Percentiles rank a stretch among this genome's conserved stretches.
Conservation (phyloP, 2,329 filamentous ascomycete species). For the Scorias spongiosa region DNA sequence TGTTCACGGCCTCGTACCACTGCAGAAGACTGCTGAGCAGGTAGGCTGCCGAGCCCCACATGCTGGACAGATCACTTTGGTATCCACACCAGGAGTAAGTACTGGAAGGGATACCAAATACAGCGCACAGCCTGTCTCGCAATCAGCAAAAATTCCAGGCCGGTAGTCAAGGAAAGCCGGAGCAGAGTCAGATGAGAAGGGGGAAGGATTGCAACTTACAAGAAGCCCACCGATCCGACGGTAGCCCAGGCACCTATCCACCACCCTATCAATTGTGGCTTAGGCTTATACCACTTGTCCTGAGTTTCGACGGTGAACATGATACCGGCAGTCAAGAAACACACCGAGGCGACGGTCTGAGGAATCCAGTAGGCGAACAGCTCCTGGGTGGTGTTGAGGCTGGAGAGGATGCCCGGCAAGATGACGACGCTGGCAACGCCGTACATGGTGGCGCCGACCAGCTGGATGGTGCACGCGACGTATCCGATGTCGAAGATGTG, state of each 20-base stretch:
- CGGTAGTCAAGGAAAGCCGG: slow-evolving; percentile 1
- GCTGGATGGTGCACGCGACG: slow-evolving; percentile 14
- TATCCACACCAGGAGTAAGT: slow-evolving; percentile 7
- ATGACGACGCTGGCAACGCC: slow-evolving; percentile 11
- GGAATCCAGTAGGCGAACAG: slow-evolving; percentile 14
- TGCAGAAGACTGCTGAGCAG: slow-evolving; percentile 13
- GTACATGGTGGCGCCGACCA: slow-evolving; percentile 16
- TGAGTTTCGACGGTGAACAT: slow-evolving; percentile 18
- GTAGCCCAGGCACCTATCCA: slow-evolving; percentile 17
- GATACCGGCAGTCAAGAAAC: slow-evolving; percentile 15
- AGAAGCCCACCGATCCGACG: slow-evolving; percentile 15
- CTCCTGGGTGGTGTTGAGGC: slow-evolving; percentile 10
- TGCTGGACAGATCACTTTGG: slow-evolving; percentile 12
- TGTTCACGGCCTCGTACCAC: slow-evolving; percentile 18
- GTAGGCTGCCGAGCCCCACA: slow-evolving; percentile 14
- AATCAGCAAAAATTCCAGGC: not conserved
- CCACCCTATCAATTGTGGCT: slow-evolving; percentile 13
- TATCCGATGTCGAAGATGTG: slow-evolving; percentile 18
- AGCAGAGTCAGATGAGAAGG: slow-evolving; percentile 1
- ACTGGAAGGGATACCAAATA: slow-evolving; percentile 2
- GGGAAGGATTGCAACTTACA: slow-evolving; percentile 4
- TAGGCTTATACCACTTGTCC: slow-evolving; percentile 15
- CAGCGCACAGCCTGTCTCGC: not conserved
- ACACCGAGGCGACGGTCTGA: slow-evolving; percentile 13
- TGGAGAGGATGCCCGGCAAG: slow-evolving; percentile 14